Evolutionary conservation across 257 asterid genomes (phyloP).

Genomic region (Fraxinus quadrangulata): DNA sequence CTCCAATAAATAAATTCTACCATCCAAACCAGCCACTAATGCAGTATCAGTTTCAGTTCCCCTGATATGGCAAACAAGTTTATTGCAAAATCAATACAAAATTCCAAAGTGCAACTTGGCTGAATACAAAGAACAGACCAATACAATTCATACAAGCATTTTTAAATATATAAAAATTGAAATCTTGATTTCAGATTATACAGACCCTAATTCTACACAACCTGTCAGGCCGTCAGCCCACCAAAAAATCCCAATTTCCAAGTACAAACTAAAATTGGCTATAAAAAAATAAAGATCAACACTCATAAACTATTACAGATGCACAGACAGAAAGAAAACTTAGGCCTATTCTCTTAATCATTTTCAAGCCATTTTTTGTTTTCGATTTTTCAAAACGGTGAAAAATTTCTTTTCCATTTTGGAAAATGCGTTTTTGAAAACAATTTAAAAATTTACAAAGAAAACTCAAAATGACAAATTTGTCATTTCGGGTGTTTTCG

Average conservation of each 20-base stretch:
- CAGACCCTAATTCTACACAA: background rate
- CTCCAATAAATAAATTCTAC: slow-evolving; percentile 70
- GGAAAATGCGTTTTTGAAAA: no score
- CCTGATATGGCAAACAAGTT: background rate
- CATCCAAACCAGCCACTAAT: slow-evolving; percentile 83
- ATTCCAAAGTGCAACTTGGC: background rate
- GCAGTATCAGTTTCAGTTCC: slow-evolving; percentile 44
- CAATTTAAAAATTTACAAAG: no score
- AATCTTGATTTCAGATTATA: background rate
- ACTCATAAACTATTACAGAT: background rate
- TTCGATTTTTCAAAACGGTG: no score
- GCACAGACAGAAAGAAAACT: slow-evolving; percentile 19
- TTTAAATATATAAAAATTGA: background rate
- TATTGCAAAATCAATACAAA: slow-evolving; percentile 4
- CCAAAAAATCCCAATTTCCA: background rate
- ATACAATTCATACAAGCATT: background rate
- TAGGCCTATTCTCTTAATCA: no score
- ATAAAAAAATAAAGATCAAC: background rate
- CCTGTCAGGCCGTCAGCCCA: background rate
- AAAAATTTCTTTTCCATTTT: no score
- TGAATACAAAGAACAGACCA: background rate
- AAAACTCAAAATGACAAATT: no score
- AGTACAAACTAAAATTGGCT: background rate
- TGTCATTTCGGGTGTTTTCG: no score
- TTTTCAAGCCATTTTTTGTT: no score